Conservation (phyloP, 208 protist genomes). For the Acanthamoeba sp. region DNA sequence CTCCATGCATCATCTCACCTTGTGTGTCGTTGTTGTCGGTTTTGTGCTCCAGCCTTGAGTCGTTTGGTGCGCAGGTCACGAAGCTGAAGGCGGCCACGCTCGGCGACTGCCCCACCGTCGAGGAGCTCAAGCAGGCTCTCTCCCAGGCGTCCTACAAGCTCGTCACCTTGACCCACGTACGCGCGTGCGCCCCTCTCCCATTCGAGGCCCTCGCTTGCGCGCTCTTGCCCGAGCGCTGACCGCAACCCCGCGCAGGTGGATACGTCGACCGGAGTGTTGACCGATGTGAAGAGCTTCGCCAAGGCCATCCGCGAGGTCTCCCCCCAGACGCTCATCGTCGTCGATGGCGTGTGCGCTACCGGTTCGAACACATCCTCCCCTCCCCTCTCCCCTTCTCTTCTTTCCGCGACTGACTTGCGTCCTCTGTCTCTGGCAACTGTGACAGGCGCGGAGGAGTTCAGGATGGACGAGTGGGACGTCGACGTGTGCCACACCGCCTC, state of each 20-base stretch:
- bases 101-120: conserved; percentile 60
- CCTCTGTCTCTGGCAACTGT: too few relatives aligned
- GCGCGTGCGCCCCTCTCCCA: neutral
- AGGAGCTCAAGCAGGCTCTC: conserved; percentile 50
- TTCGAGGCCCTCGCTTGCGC: neutral
- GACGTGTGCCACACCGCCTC: conserved; percentile 73
- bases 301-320: conserved; percentile 14
- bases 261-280: conserved; percentile 74
- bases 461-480: conserved; percentile 78
- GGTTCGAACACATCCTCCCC: too few relatives aligned
- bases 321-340: conserved; percentile 73
- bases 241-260: conserved; percentile 13
- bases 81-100: conserved; percentile 42
- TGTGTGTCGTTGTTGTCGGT: neutral
- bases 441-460: conserved; percentile 64
- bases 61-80: conserved; percentile 37
- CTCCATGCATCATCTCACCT: neutral
- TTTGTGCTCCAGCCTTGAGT: conserved; percentile 18
- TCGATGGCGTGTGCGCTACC: conserved; percentile 74
- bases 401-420: too few relatives aligned
- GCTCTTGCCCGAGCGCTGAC: neutral
- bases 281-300: conserved; percentile 55
- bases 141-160: conserved; percentile 36
- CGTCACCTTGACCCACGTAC: conserved; percentile 71
- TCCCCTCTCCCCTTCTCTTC: too few relatives aligned